phyloP scores from a whole-genome alignment of 2,329 filamentous ascomycete genomes.

The Blastomyces emzantsi region DNA sequence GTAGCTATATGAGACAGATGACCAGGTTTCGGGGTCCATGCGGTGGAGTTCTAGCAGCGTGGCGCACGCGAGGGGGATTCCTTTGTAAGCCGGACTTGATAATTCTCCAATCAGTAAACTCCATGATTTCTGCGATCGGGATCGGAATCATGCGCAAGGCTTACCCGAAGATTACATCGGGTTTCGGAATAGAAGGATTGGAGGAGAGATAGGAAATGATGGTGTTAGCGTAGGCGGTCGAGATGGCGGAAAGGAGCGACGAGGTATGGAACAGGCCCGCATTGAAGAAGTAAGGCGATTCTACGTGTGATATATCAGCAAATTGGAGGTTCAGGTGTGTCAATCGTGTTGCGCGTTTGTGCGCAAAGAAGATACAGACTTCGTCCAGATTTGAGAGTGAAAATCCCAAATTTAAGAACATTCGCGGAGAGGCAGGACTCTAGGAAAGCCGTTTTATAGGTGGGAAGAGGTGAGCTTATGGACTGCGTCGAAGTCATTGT shows the following conservation, averaged over 20 bases:
- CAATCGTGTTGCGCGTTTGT: neutral
- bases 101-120: neutral
- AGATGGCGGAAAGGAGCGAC: conserved; percentile 65
- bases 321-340: neutral
- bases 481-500: conserved; percentile 4
- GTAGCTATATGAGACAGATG: conserved; percentile 70
- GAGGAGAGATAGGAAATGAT: conserved; percentile 17
- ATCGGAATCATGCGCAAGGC: neutral
- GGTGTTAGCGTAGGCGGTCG: conserved; percentile 65
- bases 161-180: conserved; percentile 76
- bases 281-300: conserved; percentile 96
- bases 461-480: conserved; percentile 9
- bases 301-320: conserved; percentile 10
- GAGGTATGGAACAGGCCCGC: conserved; percentile 82
- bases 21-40: conserved; percentile 56
- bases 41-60: conserved; percentile 67
- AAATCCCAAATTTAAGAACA: conserved; percentile 36
- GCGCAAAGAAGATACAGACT: neutral
- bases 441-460: conserved; percentile 33
- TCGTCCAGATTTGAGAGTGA: conserved; percentile 83
- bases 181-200: conserved; percentile 38
- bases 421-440: conserved; percentile 33
- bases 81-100: conserved; percentile 75
- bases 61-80: conserved; percentile 78
- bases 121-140: neutral